Evolutionary conservation across 257 asterid genomes (phyloP), one percentile per base, ranked within the genome.

Genomic region (Rauvolfia tetraphylla): DNA sequence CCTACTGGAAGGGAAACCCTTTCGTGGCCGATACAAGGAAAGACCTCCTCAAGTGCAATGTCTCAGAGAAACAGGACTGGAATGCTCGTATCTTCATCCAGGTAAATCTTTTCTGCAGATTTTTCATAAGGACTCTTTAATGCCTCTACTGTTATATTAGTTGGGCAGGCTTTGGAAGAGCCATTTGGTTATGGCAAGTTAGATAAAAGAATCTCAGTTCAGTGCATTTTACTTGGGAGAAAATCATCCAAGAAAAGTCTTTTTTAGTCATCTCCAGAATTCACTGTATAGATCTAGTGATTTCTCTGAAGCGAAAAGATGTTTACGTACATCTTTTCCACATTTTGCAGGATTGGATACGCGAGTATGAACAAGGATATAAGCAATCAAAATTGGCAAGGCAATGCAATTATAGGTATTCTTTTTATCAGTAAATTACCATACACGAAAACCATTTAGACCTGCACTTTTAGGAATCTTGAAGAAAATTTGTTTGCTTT

Each of bases 1-100:
- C 86, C 3, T 83, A 79, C 57, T 83, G 86, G 86, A 83, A 83
- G 54, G 86, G 86, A 14, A 83, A 79, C 75, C 83, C 86, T 3
- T 70, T 56, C 54, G 83, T 83, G 0, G 79, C 83, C 31, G 79
- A 79, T 49, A 73, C 79, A 49, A 83, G 86, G 36, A 61, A 68
- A 74, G 75, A 79, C 25, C 81, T 83, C 11, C 77, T 83, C 41
- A 83, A 76, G 29, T 83, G 86, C 34, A 79, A 83, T 68, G 86
- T 61, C 11, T 48, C 79, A 4, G 83, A 76, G 27, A 76, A 79
- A 34, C 75, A 79, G 4, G 86, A 83, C 27, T 83, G 79, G 65
- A 72, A 67, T 76, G 83, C 83, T 68, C 86, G 79, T 2, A 25
- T 83, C 9, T 83, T 79, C 67, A 62, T 44, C 10, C 83, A 76